phyloP scores from a whole-genome alignment of 495 filamentous ascomycete species.

The Hypoxylon crocopeplum region DNA sequence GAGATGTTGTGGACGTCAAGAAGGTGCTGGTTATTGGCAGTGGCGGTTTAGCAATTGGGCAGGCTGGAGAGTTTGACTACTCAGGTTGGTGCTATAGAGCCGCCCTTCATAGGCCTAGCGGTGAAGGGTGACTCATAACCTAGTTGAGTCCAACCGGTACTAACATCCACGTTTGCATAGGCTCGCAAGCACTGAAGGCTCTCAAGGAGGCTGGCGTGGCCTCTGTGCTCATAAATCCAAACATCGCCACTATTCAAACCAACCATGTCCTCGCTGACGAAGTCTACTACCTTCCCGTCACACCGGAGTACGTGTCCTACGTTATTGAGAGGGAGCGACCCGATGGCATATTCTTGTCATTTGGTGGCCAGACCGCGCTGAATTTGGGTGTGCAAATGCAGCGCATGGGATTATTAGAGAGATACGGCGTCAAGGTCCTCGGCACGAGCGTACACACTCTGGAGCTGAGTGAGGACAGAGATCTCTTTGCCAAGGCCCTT shows the following conservation, averaged over 20 bases:
- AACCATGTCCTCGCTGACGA: constrained; percentile 95
- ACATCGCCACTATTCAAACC: constrained; percentile 98
- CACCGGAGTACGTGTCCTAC: constrained; percentile 93
- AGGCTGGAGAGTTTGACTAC: constrained; percentile 99
- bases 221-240: constrained; percentile 96
- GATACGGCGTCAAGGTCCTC: constrained; percentile 91
- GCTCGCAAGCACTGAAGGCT: constrained; percentile 96
- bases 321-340: constrained; percentile 94
- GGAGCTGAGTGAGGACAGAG: constrained; percentile 93
- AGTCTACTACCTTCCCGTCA: constrained; percentile 98
- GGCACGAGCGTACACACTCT: constrained; percentile 94
- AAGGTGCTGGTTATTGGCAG: constrained; percentile 98
- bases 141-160: constrained; percentile 1
- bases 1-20: constrained; percentile 85
- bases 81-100: constrained; percentile 68
- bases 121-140: constrained; percentile 43
- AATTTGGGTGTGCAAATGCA: constrained; percentile 98
- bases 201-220: constrained; percentile 96
- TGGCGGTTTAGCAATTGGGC: constrained; percentile 96
- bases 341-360: constrained; percentile 96
- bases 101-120: constrained; percentile 17
- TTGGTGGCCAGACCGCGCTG: constrained; percentile 95
- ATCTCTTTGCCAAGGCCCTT: constrained; percentile 88
- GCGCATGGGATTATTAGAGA: constrained; percentile 92
- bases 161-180: constrained; percentile 51